Conservation (phyloP, 345 rosid genomes). For the Euphorbia pulcherrima region DNA sequence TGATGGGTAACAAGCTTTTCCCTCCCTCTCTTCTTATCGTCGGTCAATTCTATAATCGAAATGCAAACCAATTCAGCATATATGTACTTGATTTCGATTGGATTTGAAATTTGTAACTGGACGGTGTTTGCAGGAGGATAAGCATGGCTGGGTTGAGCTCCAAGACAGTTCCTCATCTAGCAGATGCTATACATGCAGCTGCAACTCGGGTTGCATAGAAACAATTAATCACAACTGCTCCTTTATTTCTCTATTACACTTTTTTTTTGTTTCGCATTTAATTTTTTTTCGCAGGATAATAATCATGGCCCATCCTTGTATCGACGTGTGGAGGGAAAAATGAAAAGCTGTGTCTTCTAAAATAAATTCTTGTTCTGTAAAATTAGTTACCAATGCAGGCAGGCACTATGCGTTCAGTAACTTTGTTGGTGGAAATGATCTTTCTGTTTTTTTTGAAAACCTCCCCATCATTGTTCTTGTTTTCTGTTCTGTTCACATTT, state of each 20-base stretch:
- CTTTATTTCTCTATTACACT: not conserved
- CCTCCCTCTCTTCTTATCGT: not conserved
- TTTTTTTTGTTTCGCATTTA: not conserved
- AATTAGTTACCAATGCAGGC: not conserved
- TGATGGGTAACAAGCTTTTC: constrained; percentile 39
- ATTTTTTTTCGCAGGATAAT: not conserved
- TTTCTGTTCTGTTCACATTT: no score
- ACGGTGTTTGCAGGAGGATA: constrained; percentile 40
- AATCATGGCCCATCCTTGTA: not conserved
- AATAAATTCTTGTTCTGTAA: constrained; percentile 3
- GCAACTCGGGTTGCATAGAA: constrained; percentile 21
- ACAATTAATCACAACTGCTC: not conserved
- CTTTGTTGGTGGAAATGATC: no score
- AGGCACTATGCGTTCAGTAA: not conserved
- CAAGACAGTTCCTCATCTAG: constrained; percentile 37
- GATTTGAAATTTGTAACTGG: not conserved
- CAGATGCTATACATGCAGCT: constrained; percentile 47
- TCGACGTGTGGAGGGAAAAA: not conserved
- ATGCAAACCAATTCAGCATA: not conserved
- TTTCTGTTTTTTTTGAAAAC: not conserved
- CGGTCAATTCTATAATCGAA: not conserved
- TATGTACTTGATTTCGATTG: not conserved
- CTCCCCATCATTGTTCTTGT: not conserved
- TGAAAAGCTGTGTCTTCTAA: not conserved
- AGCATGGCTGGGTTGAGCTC: constrained; percentile 53